phyloP scores from a whole-genome alignment of 768 basidiomycete genomes.

The Holtermannia corniformis region DNA sequence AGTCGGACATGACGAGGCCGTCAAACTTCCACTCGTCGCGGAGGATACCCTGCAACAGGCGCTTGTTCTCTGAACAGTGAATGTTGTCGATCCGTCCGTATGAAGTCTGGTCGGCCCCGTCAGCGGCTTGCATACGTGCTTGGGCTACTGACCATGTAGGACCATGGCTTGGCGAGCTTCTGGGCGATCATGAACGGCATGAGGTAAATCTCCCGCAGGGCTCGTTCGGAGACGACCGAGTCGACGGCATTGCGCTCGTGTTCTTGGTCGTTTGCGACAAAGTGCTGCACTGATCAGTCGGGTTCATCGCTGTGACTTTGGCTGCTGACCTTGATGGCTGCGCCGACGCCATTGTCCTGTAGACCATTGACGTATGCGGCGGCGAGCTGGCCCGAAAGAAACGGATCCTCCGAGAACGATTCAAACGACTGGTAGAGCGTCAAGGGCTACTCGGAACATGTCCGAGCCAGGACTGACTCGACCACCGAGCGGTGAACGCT shows the following conservation, averaged over 20 bases:
- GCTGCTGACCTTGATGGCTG: no score
- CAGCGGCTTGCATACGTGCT: no score
- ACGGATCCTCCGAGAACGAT: conserved; percentile 52
- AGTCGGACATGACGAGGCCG: conserved; percentile 74
- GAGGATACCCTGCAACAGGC: conserved; percentile 54
- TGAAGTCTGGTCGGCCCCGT: no score
- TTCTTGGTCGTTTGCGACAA: conserved; percentile 74
- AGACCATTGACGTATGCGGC: conserved; percentile 67
- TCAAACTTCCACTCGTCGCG: conserved; percentile 65
- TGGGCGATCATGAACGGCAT: conserved; percentile 54
- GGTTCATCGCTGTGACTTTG: no score
- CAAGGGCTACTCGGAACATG: conserved; percentile 22
- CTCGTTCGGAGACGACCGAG: conserved; percentile 48
- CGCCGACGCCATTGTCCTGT: conserved; percentile 63
- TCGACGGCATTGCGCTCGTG: conserved; percentile 56
- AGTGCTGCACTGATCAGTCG: no score
- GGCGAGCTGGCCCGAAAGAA: conserved; percentile 60
- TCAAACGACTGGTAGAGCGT: neutral
- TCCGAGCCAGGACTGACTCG: no score
- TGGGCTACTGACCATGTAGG: no score
- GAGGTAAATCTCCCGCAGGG: conserved; percentile 54
- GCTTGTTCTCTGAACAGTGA: conserved; percentile 56
- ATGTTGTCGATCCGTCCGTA: no score
- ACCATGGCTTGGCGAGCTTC: conserved; percentile 54
- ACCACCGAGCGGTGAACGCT: conserved; percentile 47